Evolutionary conservation across 2,329 filamentous ascomycete species (phyloP), one percentile per base, ranked within the genome.

Genomic region (Diaporthe australafricana): DNA sequence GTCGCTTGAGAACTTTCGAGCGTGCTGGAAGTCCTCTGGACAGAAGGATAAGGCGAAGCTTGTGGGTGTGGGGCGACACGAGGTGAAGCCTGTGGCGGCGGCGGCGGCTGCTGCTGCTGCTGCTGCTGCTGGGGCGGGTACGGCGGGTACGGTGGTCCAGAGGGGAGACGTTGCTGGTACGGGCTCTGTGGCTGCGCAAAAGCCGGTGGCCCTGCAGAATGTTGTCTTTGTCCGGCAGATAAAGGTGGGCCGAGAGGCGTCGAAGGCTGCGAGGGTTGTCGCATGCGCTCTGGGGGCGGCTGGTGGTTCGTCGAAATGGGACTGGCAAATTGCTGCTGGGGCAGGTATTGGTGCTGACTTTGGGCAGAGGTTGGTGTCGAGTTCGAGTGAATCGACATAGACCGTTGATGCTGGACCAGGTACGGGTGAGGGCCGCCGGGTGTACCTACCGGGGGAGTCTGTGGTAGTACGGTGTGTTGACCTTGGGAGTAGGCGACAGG

Each of bases 301-400:
- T 82, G 82, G 71, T 85, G 86, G 42, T 84, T 79, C 42, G 84
- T 79, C 52, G 83, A 79, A 53, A 87, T 79, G 60, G 89, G 89
- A 75, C 89, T 91, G 48, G 78, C 80, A 74, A 87, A 88, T 35
- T 86, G 83, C 69, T 82, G 79, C 69, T 82, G 79, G 16, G 85
- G 45, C 22, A 67, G 86, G 75, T 86, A 89, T 11, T 85, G 84
- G 56, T 87, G 87, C 79, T 91, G 89, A 77, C 87, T 88, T 57
- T 90, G 89, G 20, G 89, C 87, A 48, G 89, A 90, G 8, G 88
- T 90, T n/a, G 89, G 89, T 45, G 90, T 91, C 14, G 88, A 83
- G 32, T 85, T 87, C 16, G 89, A 91, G 70, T 91, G 87, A 7
- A 86, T 82, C 27, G 89, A 91, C 70, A 87, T 87, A 52, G 89